Evolutionary conservation across 73 alveolate species (phyloP).

Genomic region (Paramecium pentaurelia): DNA sequence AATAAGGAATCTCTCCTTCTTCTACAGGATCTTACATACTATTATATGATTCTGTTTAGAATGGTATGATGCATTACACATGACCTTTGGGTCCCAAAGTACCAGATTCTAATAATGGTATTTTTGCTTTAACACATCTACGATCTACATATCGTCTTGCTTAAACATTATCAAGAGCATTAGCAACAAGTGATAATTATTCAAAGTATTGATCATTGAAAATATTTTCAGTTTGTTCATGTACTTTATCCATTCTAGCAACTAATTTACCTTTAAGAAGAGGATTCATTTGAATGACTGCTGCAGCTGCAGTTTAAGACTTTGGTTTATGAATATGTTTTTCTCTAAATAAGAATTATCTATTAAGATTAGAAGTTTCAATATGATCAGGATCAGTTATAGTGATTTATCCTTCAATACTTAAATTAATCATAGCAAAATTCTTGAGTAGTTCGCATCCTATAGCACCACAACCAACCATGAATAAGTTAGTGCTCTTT

Average conservation of each 20-base stretch:
- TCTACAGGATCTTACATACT: constrained; percentile 92
- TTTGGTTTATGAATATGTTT: constrained; percentile 90
- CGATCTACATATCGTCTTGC: constrained; percentile 94
- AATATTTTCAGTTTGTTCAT: constrained; percentile 84
- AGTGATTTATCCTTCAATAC: constrained; percentile 73
- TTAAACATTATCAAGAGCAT: constrained; percentile 92
- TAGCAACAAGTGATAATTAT: constrained; percentile 76
- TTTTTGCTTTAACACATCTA: constrained; percentile 80
- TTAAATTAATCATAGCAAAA: constrained; percentile 89
- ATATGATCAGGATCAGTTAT: constrained; percentile 96
- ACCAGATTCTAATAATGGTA: constrained; percentile 89
- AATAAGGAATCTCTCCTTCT: constrained; percentile 89
- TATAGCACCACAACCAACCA: constrained; percentile 96
- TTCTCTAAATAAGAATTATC: constrained; percentile 94
- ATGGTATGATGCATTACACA: constrained; percentile 90
- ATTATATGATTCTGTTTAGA: constrained; percentile 87
- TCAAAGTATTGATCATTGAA: constrained; percentile 80
- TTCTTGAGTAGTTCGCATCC: constrained; percentile 94
- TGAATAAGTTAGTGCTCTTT: constrained; percentile 72
- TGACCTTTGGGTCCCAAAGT: constrained; percentile 97
- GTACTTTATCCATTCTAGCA: constrained; percentile 90
- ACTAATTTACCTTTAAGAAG: constrained; percentile 68
- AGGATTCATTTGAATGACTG: constrained; percentile 90
- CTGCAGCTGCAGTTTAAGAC: constrained; percentile 94
- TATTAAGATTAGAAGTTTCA: constrained; percentile 87